phyloP scores from a whole-genome alignment of 2,329 filamentous ascomycete genomes.

The Alternaria longipes region DNA sequence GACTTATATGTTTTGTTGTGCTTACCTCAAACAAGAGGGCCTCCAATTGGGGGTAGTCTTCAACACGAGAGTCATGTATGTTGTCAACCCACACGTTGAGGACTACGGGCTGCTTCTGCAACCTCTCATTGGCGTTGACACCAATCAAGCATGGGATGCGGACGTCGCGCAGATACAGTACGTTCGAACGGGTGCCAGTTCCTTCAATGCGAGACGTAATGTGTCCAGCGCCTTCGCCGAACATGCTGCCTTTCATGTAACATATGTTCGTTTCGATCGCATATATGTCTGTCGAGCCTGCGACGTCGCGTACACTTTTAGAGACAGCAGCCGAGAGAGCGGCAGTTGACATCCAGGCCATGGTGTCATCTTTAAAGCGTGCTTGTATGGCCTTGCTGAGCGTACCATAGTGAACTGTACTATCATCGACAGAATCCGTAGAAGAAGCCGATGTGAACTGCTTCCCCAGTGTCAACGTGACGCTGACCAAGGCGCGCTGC shows the following conservation, averaged over 20 bases:
- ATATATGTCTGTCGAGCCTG: slow-evolving; percentile 37
- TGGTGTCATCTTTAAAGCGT: slow-evolving; percentile 49
- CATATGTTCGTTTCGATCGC: slow-evolving; percentile 63
- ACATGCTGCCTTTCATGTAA: slow-evolving; percentile 74
- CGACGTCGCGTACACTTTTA: slow-evolving; percentile 30
- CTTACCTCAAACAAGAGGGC: slow-evolving; percentile 68
- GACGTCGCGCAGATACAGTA: slow-evolving; percentile 65
- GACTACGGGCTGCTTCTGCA: slow-evolving; percentile 70
- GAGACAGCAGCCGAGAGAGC: slow-evolving; percentile 30
- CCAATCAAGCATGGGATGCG: slow-evolving; percentile 74
- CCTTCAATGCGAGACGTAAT: slow-evolving; percentile 40
- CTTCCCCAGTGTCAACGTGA: slow-evolving; percentile 64
- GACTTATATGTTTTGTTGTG: neutral
- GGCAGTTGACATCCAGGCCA: slow-evolving; percentile 36
- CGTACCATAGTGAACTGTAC: slow-evolving; percentile 78
- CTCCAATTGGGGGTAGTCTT: slow-evolving; percentile 68
- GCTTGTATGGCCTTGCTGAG: slow-evolving; percentile 72
- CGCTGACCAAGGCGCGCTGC: slow-evolving; percentile 71
- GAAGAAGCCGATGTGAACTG: slow-evolving; percentile 67
- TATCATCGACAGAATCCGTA: slow-evolving; percentile 69
- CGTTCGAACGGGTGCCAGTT: slow-evolving; percentile 29
- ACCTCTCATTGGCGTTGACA: slow-evolving; percentile 75
- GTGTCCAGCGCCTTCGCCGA: slow-evolving; percentile 69
- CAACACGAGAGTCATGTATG: slow-evolving; percentile 52
- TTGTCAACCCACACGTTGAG: slow-evolving; percentile 70